phyloP scores from a whole-genome alignment of 169 alveolate genomes.

The Miamiensis avidus region DNA sequence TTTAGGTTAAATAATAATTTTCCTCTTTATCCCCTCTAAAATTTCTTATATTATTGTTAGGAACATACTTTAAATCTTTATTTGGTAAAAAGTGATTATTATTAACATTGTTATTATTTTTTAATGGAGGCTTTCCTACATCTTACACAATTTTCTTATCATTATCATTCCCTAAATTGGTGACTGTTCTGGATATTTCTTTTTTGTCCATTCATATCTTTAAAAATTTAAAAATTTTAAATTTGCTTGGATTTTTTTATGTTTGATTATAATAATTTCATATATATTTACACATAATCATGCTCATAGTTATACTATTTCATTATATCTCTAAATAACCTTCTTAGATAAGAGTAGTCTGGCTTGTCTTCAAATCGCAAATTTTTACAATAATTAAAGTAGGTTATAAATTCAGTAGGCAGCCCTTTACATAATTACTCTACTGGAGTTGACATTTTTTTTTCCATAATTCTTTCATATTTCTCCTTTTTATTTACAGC shows the following conservation, averaged over 20 bases:
- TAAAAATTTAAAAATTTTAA: no score
- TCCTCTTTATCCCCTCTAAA: neutral
- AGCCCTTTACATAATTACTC: constrained; percentile 66
- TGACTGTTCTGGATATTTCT: neutral
- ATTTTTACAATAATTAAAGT: constrained; percentile 68
- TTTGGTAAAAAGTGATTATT: no score
- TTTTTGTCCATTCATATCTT: neutral
- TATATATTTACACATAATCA: constrained; percentile 48
- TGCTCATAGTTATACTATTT: constrained; percentile 46
- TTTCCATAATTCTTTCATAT: constrained; percentile 67
- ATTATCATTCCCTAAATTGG: neutral
- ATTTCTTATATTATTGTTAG: neutral
- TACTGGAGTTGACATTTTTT: constrained; percentile 65
- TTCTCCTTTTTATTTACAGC: constrained; percentile 65
- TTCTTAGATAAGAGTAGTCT: constrained; percentile 72
- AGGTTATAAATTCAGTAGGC: constrained; percentile 72
- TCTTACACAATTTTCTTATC: no score
- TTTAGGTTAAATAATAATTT: no score
- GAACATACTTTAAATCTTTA: neutral
- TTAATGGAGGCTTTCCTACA: neutral
- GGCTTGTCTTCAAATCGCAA: constrained; percentile 87
- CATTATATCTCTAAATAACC: constrained; percentile 56
- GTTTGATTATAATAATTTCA: no score
- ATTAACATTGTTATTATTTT: neutral
- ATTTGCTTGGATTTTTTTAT: no score